A percentile compares a stretch with the other conserved stretches of the same genome.
Conservation (phyloP, 1,284 basidiomycete species). For the Heterobasidion irregulare region DNA sequence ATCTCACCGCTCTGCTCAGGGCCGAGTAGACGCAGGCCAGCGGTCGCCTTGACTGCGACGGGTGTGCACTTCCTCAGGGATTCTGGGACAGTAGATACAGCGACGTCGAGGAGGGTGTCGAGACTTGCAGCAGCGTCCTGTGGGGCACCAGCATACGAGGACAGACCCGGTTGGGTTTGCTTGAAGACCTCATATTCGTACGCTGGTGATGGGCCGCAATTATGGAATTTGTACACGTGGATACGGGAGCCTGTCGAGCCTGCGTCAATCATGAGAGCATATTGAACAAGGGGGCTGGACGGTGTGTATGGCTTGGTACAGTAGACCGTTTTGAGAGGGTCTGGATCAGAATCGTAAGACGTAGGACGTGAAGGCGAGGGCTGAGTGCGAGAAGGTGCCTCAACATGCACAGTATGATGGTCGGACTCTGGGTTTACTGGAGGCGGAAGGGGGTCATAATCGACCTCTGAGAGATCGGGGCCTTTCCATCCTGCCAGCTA, state of each 20-base stretch:
- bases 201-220: constrained; percentile 71
- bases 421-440: constrained; percentile 5
- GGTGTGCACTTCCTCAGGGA: constrained; percentile 72
- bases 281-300: constrained; percentile 66
- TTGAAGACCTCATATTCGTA: constrained; percentile 95
- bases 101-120: constrained; percentile 77
- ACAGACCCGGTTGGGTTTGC: constrained; percentile 79
- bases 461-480: background rate
- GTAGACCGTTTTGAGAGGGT: constrained; percentile 55
- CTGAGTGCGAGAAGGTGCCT: constrained; percentile 10
- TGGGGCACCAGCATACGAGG: constrained; percentile 51
- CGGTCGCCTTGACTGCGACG: constrained; percentile 92
- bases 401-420: constrained; percentile 15
- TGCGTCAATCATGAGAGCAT: constrained; percentile 96
- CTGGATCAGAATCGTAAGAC: constrained; percentile 56
- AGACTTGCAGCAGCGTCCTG: constrained; percentile 73
- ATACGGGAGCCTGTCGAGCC: constrained; percentile 96
- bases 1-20: constrained; percentile 65
- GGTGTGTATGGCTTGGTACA: constrained; percentile 53
- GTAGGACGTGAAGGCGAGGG: constrained; percentile 22
- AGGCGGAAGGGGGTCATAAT: background rate
- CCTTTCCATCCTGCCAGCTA: constrained; percentile 3
- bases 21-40: constrained; percentile 80
- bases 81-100: constrained; percentile 70
- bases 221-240: constrained; percentile 97